Evolutionary conservation across 192 early-diverging fungal genomes (phyloP), one percentile per base, ranked within the genome.

Genomic region (Rhizophagus sp.): DNA sequence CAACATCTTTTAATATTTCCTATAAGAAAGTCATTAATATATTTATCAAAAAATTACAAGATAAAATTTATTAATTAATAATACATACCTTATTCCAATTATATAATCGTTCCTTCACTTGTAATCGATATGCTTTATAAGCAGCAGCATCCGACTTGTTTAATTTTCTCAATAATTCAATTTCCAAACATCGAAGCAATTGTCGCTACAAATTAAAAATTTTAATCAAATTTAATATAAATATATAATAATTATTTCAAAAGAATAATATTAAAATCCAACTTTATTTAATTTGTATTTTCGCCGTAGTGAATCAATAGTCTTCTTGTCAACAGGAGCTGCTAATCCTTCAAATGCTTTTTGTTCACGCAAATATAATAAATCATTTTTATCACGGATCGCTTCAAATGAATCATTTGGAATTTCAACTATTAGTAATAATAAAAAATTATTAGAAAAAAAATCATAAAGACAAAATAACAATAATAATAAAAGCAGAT

Each of bases 361-460:
- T 11, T 87, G 83, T 1, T 87, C 75, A 9, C 90, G 76, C 63
- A 98, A 85, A 30, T 84, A 83, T 34, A 86, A 84, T 83, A 96
- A 83, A 81, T 97, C 97, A 81, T 91, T 92, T 78, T 90, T 89
- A 75, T 99, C 97, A 4, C 97, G 90, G 83, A 99, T 82, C 77
- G 94, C 93, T 70, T 87, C 87, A 81, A 97, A 99, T 1, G 87
- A 89, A 71, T 97, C 96, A 81, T 95, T 97, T 6, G 96, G 96
- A 82, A 97, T 96, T 83, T 99, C 97, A 13, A 99, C 97, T 82
- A 88, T 67, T 84, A 71, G 47, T 4, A 13, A 57, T 62, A 25
- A 22, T 65, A 36, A 47, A 76, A 41, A 69, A 70, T 57, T 15
- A 4, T 34, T 73, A 74, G 75, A 49, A 44, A 83, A 7, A 73